These are phyloP conservation scores for Umbelopsis vinacea DNA, from an alignment of 192 early-diverging fungal species.

Conservation along the genomic window DNA sequence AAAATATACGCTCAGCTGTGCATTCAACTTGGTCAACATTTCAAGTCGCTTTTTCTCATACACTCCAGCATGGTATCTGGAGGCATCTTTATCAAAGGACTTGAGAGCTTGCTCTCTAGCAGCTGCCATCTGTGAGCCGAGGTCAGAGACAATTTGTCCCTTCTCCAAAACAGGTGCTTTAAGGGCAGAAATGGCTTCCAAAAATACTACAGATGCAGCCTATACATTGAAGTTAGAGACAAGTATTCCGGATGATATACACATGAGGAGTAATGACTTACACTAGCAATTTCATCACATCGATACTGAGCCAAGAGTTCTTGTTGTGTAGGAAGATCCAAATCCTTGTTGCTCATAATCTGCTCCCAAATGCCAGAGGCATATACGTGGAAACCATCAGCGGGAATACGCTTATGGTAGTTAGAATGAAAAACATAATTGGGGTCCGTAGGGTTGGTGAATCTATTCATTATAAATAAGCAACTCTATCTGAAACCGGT, in stretches of 20 bases:
- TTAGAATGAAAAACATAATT: constrained; percentile 84
- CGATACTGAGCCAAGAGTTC: constrained; percentile 97
- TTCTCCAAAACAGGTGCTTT: constrained; percentile 70
- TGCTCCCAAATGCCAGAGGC: constrained; percentile 95
- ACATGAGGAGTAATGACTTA: constrained; percentile 21
- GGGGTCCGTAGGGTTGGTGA: constrained; percentile 65
- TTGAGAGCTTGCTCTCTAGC: constrained; percentile 62
- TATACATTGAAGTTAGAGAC: constrained; percentile 7
- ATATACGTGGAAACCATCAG: constrained; percentile 94
- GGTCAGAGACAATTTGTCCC: constrained; percentile 75
- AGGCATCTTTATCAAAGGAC: constrained; percentile 88
- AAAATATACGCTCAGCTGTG: constrained; percentile 77
- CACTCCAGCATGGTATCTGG: constrained; percentile 86
- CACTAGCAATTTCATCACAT: constrained; percentile 93
- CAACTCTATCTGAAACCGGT: not conserved
- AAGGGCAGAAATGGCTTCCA: constrained; percentile 62
- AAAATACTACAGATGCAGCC: constrained; percentile 73
- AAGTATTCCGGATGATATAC: not conserved
- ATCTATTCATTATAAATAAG: constrained; percentile 46
- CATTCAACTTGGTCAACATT: constrained; percentile 77
- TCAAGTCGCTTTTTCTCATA: constrained; percentile 88
- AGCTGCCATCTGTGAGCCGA: constrained; percentile 70
- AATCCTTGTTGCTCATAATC: constrained; percentile 91
- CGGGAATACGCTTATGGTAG: constrained; percentile 93
- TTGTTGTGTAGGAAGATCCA: constrained; percentile 98